Evolutionary conservation across 2,329 filamentous ascomycete genomes (phyloP), one percentile per base, ranked within the genome.

Genomic region (Talaromyces sp.): DNA sequence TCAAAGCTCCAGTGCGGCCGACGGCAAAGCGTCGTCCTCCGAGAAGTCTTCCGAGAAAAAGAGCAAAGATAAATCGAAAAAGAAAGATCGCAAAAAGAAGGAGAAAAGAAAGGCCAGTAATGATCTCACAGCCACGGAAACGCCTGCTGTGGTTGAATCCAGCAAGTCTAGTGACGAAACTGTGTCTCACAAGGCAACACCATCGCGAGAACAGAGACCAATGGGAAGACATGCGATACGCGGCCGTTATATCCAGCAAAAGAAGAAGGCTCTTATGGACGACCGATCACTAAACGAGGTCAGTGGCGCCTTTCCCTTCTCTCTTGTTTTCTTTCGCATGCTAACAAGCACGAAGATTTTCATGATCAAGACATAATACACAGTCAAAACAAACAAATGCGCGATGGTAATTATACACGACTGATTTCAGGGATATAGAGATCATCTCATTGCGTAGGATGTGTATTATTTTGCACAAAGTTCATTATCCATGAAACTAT

Each of bases 241-340:
- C 65, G 87, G 90, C 67, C 84, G 91, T 63, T 91, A 93, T 75
- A 96, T 98, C 70, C 89, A 89, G 61, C 91, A 95, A 69, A 98
- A 98, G 81, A 88, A 87, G 69, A 86, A 89, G 79, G 92, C 93
- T 2, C 85, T 92, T 62, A 84, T 92, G 79, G 90, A 97, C 74
- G 84, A 88, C 56, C 87, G 89, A 70, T 91, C 92, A 14, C 77
- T 98, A 71, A 94, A 93, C 74, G 92, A 97, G 87, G 90, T 93
- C 78, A 75, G 80, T 70, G n/a, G 42, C 14, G 36, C 4, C 18
- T 36, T 40, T n/a, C 36, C 16, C 14, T 40, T 47, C 40, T 50
- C 40, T 33, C 66, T 34, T 44, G 51, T 60, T 50, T n/a, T 16
- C 50, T 16, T 23, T 12, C 27, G 31, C 12, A 53, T 60, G 51